Evolutionary conservation across 1,139 yeast species (phyloP).

Genomic region (Kurtzmaniella natalensis): DNA sequence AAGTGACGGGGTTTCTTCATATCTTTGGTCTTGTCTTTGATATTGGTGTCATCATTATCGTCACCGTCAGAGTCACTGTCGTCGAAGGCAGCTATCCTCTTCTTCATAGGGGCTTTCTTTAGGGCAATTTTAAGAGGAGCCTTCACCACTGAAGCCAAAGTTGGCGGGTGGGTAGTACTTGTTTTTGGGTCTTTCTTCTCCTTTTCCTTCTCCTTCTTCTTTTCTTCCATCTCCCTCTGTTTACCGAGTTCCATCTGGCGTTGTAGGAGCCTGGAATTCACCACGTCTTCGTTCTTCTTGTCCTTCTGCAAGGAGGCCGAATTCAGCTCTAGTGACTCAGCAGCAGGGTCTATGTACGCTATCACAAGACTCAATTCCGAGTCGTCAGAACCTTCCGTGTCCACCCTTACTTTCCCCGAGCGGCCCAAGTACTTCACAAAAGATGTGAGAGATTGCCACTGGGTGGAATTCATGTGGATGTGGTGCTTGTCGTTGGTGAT

Average conservation of each 20-base stretch:
- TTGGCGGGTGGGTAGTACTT: not conserved
- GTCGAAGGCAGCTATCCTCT: not conserved
- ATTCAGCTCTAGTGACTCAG: too few species aligned
- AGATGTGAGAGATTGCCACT: constrained; percentile 67
- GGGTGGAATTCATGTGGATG: constrained; percentile 86
- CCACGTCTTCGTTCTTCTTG: constrained; percentile 17
- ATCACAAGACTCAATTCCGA: constrained; percentile 36
- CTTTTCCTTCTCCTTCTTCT: constrained; percentile 6
- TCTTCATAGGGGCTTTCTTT: not conserved
- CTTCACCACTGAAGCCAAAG: not conserved
- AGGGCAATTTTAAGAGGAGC: not conserved
- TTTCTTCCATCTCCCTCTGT: constrained; percentile 13
- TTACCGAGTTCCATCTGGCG: constrained; percentile 51
- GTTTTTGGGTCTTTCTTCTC: not conserved
- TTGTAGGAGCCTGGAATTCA: constrained; percentile 39
- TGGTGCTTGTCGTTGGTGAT: constrained; percentile 72
- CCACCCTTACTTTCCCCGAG: constrained; percentile 55
- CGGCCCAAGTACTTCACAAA: constrained; percentile 65
- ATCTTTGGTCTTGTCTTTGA: not conserved
- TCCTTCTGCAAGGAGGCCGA: constrained; percentile 13
- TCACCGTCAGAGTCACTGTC: constrained; percentile 1
- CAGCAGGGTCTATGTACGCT: constrained; percentile 21
- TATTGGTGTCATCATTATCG: too few species aligned
- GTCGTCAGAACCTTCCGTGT: constrained; percentile 33
- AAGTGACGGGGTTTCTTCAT: too few species aligned